phyloP scores from a whole-genome alignment of 768 basidiomycete species.

The Porphyrellus cyaneotinctus region DNA sequence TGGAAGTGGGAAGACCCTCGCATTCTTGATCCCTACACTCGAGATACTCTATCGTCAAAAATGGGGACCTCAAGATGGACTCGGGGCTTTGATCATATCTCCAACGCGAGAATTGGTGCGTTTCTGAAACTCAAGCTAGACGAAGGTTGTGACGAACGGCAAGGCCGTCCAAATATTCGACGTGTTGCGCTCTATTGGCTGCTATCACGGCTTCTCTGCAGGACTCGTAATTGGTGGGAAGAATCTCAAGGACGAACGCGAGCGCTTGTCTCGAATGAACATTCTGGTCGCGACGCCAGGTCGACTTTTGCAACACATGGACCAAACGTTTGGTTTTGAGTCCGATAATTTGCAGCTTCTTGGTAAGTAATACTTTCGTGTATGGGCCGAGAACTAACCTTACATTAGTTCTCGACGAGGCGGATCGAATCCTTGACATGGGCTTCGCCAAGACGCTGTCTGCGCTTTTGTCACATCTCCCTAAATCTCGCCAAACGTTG shows the following conservation, averaged over 20 bases:
- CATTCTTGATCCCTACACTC: conserved; percentile 64
- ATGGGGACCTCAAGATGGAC: conserved; percentile 70
- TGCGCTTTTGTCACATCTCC: conserved; percentile 88
- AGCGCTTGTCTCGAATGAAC: conserved; percentile 89
- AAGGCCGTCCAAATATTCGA: conserved; percentile 99
- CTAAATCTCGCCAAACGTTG: conserved; percentile 87
- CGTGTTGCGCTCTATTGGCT: conserved; percentile 88
- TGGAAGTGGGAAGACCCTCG: conserved; percentile 72
- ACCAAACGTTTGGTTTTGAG: conserved; percentile 95
- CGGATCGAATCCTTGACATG: conserved; percentile 95
- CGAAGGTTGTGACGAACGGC: conserved; percentile 2
- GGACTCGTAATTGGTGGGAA: conserved; percentile 97
- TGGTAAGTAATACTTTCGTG: conserved; percentile 44
- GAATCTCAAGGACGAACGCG: conserved; percentile 87
- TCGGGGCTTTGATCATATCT: conserved; percentile 88
- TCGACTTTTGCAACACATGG: conserved; percentile 93
- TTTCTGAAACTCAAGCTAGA: conserved; percentile 8
- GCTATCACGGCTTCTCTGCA: conserved; percentile 88
- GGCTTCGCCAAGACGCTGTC: conserved; percentile 87
- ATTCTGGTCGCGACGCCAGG: conserved; percentile 98
- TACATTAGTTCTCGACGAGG: conserved; percentile 84
- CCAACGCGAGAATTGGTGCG: conserved; percentile 89
- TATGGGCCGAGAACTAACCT: neutral
- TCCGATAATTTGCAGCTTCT: conserved; percentile 87
- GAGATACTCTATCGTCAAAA: conserved; percentile 61